Evolutionary conservation across 202 grass and related monocot species (phyloP).

Genomic region (Thinopyrum obtusiflorum): DNA sequence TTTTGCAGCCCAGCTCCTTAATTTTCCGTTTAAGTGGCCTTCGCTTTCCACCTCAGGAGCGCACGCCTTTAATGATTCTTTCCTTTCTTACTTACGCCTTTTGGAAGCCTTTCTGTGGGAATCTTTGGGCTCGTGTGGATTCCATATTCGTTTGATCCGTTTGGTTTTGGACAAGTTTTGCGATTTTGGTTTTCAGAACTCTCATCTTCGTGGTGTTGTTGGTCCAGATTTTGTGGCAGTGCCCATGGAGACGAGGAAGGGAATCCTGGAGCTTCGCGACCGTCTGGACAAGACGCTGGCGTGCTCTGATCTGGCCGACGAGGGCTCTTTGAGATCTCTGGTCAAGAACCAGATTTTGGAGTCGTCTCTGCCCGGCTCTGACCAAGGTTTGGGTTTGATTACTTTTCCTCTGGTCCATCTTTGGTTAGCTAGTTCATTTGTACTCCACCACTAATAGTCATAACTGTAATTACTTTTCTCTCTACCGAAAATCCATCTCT

Average conservation of each 20-base stretch:
- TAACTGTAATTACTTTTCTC: background rate
- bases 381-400: constrained; percentile 50
- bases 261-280: constrained; percentile 56
- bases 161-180: background rate
- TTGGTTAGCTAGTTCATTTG: background rate
- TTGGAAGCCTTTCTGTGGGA: background rate
- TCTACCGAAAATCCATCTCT: too few relatives aligned
- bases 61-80: background rate
- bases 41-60: background rate
- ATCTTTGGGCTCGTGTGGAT: background rate
- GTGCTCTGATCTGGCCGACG: constrained; percentile 60
- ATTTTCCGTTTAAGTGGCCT: background rate
- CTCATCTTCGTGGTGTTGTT: background rate
- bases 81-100: background rate
- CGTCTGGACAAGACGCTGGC: constrained; percentile 70
- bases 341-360: constrained; percentile 64
- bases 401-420: background rate
- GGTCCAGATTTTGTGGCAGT: background rate
- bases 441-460: background rate
- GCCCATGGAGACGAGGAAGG: constrained; percentile 73
- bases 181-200: background rate
- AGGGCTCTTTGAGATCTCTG: constrained; percentile 50
- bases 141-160: background rate
- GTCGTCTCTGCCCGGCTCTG: constrained; percentile 39
- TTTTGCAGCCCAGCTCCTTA: background rate